Conservation (phyloP, 768 basidiomycete genomes). For the Daedalea quercina region DNA sequence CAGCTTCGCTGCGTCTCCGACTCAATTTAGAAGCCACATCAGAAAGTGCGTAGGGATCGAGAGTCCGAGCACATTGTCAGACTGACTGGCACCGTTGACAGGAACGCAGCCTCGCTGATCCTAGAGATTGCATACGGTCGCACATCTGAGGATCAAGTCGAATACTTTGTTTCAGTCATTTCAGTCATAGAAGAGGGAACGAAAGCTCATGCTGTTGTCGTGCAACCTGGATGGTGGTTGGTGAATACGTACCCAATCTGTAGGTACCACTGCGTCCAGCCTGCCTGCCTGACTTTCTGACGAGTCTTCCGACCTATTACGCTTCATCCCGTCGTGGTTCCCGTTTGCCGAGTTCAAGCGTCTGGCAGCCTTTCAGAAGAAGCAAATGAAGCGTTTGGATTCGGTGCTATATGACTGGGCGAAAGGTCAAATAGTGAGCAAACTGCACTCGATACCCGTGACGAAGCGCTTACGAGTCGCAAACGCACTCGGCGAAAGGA, state of each 20-base stretch:
- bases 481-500: too few species aligned
- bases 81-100: not conserved
- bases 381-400: conserved; percentile 8
- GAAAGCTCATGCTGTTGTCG: conserved; percentile 3
- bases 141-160: not conserved
- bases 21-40: conserved; percentile 2
- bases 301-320: conserved; percentile 19
- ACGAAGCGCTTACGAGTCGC: too few species aligned
- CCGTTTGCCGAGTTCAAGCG: conserved; percentile 31
- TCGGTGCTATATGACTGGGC: conserved; percentile 25
- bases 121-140: conserved; percentile 6
- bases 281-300: not conserved
- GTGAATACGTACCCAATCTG: conserved; percentile 25
- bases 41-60: not conserved
- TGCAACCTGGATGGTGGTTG: conserved; percentile 27
- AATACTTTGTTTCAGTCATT: not conserved
- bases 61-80: not conserved
- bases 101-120: conserved; percentile 1
- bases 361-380: conserved; percentile 20
- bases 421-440: conserved; percentile 24
- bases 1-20: not conserved
- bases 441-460: not conserved
- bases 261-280: conserved; percentile 9
- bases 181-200: not conserved
- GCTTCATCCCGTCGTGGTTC: conserved; percentile 31